Evolutionary conservation across 169 alveolate genomes (phyloP).

Genomic region (Cytauxzoon felis): DNA sequence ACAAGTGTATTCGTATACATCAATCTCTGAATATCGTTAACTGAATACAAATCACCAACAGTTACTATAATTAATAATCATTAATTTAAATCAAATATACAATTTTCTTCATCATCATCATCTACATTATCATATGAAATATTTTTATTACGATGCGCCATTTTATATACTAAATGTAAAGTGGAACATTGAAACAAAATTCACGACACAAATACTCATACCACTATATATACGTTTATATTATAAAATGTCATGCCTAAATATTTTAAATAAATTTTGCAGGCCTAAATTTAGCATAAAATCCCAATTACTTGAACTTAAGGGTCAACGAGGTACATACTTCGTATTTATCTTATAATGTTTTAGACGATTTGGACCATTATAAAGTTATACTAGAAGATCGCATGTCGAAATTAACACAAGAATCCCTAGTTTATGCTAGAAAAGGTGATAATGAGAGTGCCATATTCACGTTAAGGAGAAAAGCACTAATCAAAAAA

Average conservation of each 20-base stretch:
- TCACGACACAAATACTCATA: background rate
- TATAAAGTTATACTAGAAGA: background rate
- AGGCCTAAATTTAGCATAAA: background rate
- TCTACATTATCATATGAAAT: too few relatives aligned
- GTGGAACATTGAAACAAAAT: background rate
- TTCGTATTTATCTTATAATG: background rate
- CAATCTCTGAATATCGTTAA: background rate
- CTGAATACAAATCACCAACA: conserved; percentile 5
- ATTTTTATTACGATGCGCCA: too few relatives aligned
- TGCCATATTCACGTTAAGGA: conserved; percentile 33
- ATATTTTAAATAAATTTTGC: background rate
- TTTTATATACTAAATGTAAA: too few relatives aligned
- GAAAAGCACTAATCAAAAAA: conserved; percentile 27
- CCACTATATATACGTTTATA: background rate
- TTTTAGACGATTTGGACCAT: conserved; percentile 36
- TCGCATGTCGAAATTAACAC: conserved; percentile 18
- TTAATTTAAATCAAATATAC: too few relatives aligned
- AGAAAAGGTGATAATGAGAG: background rate
- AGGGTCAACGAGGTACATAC: conserved; percentile 43
- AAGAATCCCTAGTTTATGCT: background rate
- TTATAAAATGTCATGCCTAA: background rate
- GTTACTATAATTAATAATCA: too few relatives aligned
- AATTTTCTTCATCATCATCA: too few relatives aligned
- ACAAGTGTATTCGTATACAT: conserved; percentile 5
- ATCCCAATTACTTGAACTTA: conserved; percentile 25